Percentiles rank a stretch among this genome's conserved stretches.
Conservation (phyloP, 208 protist species). For the Trichomonas vaginalis region DNA sequence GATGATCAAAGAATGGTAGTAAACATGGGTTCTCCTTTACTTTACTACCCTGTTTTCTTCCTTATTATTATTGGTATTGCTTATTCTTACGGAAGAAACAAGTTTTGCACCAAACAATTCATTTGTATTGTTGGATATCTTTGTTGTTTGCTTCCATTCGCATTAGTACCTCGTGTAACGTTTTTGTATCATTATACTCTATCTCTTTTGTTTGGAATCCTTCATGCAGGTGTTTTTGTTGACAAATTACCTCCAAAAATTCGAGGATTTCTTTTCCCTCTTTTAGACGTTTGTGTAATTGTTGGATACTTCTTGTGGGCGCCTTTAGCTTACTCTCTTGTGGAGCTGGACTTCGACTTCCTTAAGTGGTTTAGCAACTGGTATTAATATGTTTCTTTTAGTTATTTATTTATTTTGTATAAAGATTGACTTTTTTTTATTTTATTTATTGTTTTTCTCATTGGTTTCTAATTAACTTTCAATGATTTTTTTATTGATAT, state of each 20-base stretch:
- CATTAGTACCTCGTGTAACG: not conserved
- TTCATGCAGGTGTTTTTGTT: not conserved
- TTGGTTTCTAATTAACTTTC: too few relatives aligned
- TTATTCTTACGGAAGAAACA: not conserved
- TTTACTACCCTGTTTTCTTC: not conserved
- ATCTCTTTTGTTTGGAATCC: not conserved
- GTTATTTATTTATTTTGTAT: too few relatives aligned
- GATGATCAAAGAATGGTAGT: not conserved
- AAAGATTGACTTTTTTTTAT: too few relatives aligned
- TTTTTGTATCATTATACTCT: conserved; percentile 3
- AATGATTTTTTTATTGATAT: too few relatives aligned
- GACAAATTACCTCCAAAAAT: not conserved
- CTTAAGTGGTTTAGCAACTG: not conserved
- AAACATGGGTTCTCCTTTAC: not conserved
- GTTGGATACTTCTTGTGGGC: not conserved
- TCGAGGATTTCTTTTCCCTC: not conserved
- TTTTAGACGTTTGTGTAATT: not conserved
- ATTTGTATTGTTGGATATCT: not conserved
- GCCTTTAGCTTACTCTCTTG: not conserved
- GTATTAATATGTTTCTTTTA: not conserved
- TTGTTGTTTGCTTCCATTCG: not conserved
- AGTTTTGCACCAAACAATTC: not conserved
- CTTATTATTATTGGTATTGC: not conserved
- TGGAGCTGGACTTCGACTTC: not conserved
- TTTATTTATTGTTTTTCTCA: too few relatives aligned